phyloP scores from a whole-genome alignment of 116 monocot genomes.

The Zostera marina region DNA sequence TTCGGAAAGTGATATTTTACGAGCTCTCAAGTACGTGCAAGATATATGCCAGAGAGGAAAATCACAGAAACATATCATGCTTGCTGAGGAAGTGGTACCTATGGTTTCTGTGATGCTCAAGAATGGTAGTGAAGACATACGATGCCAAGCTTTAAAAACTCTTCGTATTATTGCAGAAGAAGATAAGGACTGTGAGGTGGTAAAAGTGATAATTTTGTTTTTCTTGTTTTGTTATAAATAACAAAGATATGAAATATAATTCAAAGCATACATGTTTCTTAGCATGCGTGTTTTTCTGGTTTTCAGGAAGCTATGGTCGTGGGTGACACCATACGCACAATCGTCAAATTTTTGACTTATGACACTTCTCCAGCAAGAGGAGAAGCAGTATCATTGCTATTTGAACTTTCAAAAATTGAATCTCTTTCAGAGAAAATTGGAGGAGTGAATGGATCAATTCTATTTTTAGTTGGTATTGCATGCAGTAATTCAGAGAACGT shows the following conservation, averaged over 20 bases:
- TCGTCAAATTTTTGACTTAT: conserved; percentile 76
- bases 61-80: conserved; percentile 46
- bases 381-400: conserved; percentile 60
- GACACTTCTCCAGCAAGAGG: conserved; percentile 59
- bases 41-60: conserved; percentile 45
- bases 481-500: conserved; percentile 72
- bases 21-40: conserved; percentile 33
- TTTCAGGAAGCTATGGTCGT: conserved; percentile 56
- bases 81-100: conserved; percentile 45
- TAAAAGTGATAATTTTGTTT: conserved; percentile 3
- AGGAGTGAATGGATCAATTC: conserved; percentile 63
- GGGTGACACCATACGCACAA: conserved; percentile 69
- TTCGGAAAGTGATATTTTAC: conserved; percentile 43
- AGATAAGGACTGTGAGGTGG: conserved; percentile 75
- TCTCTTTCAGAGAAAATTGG: conserved; percentile 69
- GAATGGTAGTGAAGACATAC: conserved; percentile 38
- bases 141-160: conserved; percentile 55
- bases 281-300: neutral
- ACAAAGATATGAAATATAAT: neutral
- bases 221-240: neutral
- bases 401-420: conserved; percentile 75
- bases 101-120: conserved; percentile 53
- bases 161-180: conserved; percentile 61
- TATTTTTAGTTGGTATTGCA: conserved; percentile 68
- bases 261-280: conserved; percentile 4